Base-by-base conservation (phyloP, 495 filamentous ascomycete genomes). In the Halenospora varia region DNA sequence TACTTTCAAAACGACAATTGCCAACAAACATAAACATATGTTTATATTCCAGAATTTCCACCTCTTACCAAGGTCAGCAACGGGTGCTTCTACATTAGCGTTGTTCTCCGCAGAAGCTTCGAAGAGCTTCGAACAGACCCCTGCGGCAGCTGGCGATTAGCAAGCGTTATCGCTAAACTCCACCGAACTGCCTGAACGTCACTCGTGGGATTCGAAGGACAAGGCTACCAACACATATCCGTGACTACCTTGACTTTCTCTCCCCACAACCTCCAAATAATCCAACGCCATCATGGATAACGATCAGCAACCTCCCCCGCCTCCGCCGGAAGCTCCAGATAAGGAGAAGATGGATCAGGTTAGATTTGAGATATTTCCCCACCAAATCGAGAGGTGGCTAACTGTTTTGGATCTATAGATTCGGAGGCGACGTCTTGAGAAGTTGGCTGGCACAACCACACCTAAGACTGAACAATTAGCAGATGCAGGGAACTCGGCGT, bases 371-470 rank as follows among this genome's bases (percentile, higher is more conserved):
- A 40, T 40, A 9, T 48, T 13, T 10, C 23, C 1, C 11, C 42
- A 39, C n/a, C 10, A 4, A 0, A 2, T 56, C n/a, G 19, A 25
- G 25, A 53, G 39, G 45, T 59, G 52, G 48, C 62, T 68, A 56
- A 61, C 25, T 23, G 24, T 18, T 29, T 50, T 2, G 11, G 48
- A 20, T 45, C 17, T 48, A 39, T 57, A 72, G 68, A 78, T 78
- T 57, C 73, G 76, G 15, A 57, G 53, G 17, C 68, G 72, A 18
- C 59, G 76, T 45, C 60, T 78, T 10, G 73, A 66, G 20, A 77
- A 73, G 62, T 72, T 78, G 2, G 70, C 69, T 25, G 73, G 70
- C 13, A 46, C 67, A 10, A 22, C 63, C n/a, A 25, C 63, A 26
- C 63, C 25, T 6, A 25, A 57, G 29, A 10, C 25, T 10, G 47